These are phyloP conservation scores for Pisolithus sp. DNA, from an alignment of 768 basidiomycete genomes.

Conservation along the genomic window DNA sequence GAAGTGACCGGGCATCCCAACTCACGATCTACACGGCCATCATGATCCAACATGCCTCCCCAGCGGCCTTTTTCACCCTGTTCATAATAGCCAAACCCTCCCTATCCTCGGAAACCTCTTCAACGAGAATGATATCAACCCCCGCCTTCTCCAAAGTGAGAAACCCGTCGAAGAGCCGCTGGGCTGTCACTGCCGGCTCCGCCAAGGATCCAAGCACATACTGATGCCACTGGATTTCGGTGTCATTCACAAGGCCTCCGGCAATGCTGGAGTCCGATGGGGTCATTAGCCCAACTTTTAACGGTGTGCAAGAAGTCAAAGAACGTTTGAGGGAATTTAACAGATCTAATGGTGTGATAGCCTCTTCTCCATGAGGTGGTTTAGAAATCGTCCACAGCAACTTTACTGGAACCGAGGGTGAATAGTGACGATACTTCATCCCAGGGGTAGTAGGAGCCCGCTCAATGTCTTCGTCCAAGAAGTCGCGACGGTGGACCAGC, in stretches of 20 bases:
- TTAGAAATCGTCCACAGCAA: conserved; percentile 53
- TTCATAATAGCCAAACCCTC: conserved; percentile 96
- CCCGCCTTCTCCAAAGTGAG: conserved; percentile 70
- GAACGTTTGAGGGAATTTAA: conserved; percentile 37
- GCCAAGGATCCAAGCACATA: conserved; percentile 44
- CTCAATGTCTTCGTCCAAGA: conserved; percentile 60
- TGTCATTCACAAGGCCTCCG: conserved; percentile 19
- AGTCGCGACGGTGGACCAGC: conserved; percentile 78
- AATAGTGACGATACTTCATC: conserved; percentile 98
- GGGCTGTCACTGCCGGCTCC: conserved; percentile 66
- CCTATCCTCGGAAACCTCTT: conserved; percentile 71
- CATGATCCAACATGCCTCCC: conserved; percentile 37
- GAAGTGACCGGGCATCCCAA: not conserved
- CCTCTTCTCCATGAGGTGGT: conserved; percentile 31
- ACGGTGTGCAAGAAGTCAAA: not conserved
- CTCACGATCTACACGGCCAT: not conserved
- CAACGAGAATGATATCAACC: conserved; percentile 79
- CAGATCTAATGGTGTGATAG: conserved; percentile 30
- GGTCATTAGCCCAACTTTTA: conserved; percentile 62
- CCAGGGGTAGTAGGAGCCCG: conserved; percentile 89
- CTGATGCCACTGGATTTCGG: conserved; percentile 48
- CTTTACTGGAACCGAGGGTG: conserved; percentile 81
- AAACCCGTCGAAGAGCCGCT: conserved; percentile 81
- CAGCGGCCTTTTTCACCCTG: conserved; percentile 83
- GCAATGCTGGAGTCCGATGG: conserved; percentile 49